Base-by-base conservation (phyloP, 257 asterid genomes). In the Solanum chiquidenum region DNA sequence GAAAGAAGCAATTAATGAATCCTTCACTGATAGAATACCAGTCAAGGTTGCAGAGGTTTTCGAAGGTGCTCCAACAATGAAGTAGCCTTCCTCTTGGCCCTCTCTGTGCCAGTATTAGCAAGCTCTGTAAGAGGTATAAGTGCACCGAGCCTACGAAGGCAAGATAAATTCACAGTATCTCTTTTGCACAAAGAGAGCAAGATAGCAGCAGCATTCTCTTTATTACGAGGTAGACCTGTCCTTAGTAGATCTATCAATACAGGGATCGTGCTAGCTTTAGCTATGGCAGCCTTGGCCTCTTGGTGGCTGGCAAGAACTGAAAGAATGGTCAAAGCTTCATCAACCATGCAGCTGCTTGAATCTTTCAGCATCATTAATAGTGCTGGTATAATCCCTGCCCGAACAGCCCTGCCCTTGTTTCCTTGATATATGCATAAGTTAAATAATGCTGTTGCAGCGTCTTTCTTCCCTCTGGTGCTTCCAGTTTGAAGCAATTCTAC, bases 391-490 rank as follows among this genome's bases (percentile, higher is more conserved):
- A 97, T 93, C 13, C 99, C 99, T 0, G 98, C 94, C 88, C 98
- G 88, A n/a, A 97, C 94, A 8, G 99, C 99, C 87, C 99, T 88
- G 14, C 98, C 98, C 85, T 95, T 95, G 92, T 97, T 97, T 84
- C 98, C 98, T 14, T 93, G 98, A 91, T 97, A 95, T 75, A 95
- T 93, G 85, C 99, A 97, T 87, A 97, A 87, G 86, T 95, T 97
- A 90, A 97, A 97, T 82, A 97, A 91, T 1, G 99, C 98, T 0
- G 99, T 95, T 27, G 99, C 98, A 40, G 99, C 99, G 68, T 97
- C 99, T 90, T 97, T 97, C 89, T 95, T 97, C 87, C 99, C 99
- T 88, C 99, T 91, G 2, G 94, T 14, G 88, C 94, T 95, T 35
- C 99, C 99, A 21, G 88, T 90, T 64, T 92, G 90, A 33, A 97